These are phyloP conservation scores for Hyparrhenia diplandra DNA, from an alignment of 176 grass and related monocot genomes.

Conservation along the genomic window DNA sequence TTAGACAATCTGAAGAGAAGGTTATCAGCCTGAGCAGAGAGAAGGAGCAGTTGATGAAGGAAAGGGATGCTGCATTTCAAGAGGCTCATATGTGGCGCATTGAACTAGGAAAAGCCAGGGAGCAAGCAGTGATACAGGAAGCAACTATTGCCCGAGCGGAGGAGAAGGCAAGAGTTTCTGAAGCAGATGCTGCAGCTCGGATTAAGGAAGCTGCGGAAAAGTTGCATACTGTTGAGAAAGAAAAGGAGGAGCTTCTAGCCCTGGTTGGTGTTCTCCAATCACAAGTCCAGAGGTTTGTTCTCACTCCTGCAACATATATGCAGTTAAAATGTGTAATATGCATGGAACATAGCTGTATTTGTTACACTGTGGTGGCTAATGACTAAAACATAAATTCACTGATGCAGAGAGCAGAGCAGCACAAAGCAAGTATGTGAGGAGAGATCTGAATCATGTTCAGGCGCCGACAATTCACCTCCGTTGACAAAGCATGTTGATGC, in stretches of 20 bases:
- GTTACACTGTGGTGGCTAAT: background rate
- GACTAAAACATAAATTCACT: slow-evolving; percentile 1
- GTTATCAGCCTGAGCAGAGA: slow-evolving; percentile 60
- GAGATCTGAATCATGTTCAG: slow-evolving; percentile 66
- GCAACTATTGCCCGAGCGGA: slow-evolving; percentile 79
- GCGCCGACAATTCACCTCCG: slow-evolving; percentile 51
- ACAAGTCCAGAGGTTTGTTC: slow-evolving; percentile 82
- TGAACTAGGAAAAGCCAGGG: slow-evolving; percentile 95
- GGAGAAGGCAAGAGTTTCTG: slow-evolving; percentile 72
- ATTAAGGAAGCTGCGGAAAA: slow-evolving; percentile 67
- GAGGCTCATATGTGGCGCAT: slow-evolving; percentile 88
- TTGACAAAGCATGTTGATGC: slow-evolving; percentile 82
- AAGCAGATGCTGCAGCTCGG: slow-evolving; percentile 54
- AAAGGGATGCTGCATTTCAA: slow-evolving; percentile 75
- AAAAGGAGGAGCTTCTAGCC: slow-evolving; percentile 76
- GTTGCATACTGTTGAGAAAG: slow-evolving; percentile 49
- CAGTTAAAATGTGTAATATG: background rate
- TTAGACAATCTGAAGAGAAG: slow-evolving; percentile 79
- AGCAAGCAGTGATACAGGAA: slow-evolving; percentile 84
- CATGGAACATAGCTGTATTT: slow-evolving; percentile 2
- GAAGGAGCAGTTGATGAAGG: slow-evolving; percentile 77
- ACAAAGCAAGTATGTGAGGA: slow-evolving; percentile 58
- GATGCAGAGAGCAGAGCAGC: slow-evolving; percentile 62
- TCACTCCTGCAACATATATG: background rate
- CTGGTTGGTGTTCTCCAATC: slow-evolving; percentile 66